Conservation (phyloP, 257 asterid genomes). For the Solanum chiquidenum region DNA sequence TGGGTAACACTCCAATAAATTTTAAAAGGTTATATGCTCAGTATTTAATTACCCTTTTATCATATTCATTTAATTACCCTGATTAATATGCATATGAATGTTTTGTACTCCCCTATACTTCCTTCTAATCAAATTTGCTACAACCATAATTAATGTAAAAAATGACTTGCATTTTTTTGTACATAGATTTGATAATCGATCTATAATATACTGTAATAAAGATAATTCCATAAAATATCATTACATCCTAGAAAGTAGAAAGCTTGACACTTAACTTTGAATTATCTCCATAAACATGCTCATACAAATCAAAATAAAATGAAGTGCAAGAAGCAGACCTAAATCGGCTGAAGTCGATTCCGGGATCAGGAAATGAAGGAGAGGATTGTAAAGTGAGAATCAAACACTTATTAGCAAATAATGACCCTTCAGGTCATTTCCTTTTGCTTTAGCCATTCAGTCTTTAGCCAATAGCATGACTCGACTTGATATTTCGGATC, state of each 20-base stretch:
- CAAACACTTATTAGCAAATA: background rate
- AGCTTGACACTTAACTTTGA: background rate
- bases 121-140: background rate
- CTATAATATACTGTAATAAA: background rate
- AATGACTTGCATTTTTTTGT: background rate
- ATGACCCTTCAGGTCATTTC: no score
- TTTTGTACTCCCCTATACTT: background rate
- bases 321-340: background rate
- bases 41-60: background rate
- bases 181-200: background rate
- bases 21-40: background rate
- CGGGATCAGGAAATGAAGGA: rapidly evolving
- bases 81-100: no score
- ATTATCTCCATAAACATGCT: background rate
- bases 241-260: background rate
- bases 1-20: background rate
- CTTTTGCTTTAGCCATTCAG: no score
- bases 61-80: background rate
- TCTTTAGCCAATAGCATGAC: no score
- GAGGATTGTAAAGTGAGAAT: background rate
- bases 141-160: background rate
- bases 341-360: background rate
- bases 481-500: no score
- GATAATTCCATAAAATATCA: background rate
- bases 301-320: background rate